These are phyloP conservation scores for Colletotrichum aenigma DNA, from an alignment of 2,329 filamentous ascomycete genomes.

Conservation along the genomic window DNA sequence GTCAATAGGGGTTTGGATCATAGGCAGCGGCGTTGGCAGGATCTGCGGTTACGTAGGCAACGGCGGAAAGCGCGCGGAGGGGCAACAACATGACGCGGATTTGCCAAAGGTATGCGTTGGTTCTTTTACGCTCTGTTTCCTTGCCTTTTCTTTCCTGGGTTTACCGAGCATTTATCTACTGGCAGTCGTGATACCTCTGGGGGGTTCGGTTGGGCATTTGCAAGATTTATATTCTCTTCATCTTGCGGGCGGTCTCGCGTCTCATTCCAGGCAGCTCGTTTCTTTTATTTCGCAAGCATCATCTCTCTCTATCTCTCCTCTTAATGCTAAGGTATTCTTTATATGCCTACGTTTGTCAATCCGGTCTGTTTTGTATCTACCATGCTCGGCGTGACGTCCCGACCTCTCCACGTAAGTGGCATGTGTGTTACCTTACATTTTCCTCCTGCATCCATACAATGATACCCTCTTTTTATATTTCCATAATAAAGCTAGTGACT, in stretches of 20 bases:
- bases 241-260: not conserved
- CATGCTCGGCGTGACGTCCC: not conserved
- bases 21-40: not conserved
- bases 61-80: not conserved
- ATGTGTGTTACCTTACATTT: not conserved
- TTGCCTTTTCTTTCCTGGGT: slow-evolving; percentile 23
- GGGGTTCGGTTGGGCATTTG: slow-evolving; percentile 20
- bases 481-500: not conserved
- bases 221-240: not conserved
- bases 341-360: not conserved
- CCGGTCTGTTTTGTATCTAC: not conserved
- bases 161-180: slow-evolving; percentile 21
- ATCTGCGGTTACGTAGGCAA: not conserved
- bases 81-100: not conserved
- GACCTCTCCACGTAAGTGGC: not conserved
- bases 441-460: slow-evolving; percentile 3
- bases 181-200: slow-evolving; percentile 22
- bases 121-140: slow-evolving; percentile 20
- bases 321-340: not conserved
- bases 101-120: not conserved
- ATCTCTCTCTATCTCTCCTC: not conserved
- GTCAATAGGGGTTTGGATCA: not conserved
- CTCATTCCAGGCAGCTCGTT: not conserved
- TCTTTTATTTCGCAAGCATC: not conserved
- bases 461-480: slow-evolving; percentile 18